phyloP scores from a whole-genome alignment of 2,329 filamentous ascomycete genomes.

The Ophiocordyceps sinensis region DNA sequence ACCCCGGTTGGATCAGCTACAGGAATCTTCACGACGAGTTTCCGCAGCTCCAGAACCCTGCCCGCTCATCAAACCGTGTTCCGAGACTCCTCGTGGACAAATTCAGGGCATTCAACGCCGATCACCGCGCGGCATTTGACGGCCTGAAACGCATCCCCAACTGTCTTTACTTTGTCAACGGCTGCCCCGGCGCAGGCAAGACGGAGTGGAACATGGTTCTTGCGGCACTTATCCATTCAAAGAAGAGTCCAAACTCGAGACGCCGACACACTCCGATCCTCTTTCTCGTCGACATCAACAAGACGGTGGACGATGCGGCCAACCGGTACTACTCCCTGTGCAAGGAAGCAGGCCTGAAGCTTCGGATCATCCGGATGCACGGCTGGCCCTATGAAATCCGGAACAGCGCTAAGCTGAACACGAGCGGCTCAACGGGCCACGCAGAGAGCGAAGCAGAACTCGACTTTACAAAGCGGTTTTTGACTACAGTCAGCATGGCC shows the following conservation, averaged over 20 bases:
- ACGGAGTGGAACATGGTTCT: slow-evolving; percentile 31
- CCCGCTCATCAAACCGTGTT: slow-evolving; percentile 6
- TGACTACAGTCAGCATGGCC: slow-evolving; percentile 12
- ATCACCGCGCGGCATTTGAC: slow-evolving; percentile 22
- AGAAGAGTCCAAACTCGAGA: slow-evolving; percentile 9
- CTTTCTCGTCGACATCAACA: slow-evolving; percentile 32
- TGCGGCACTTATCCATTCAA: slow-evolving; percentile 22
- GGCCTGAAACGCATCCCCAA: slow-evolving; percentile 22
- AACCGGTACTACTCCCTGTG: slow-evolving; percentile 24
- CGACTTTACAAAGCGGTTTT: slow-evolving; percentile 22
- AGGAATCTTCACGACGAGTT: slow-evolving; percentile 13
- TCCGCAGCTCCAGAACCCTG: slow-evolving; percentile 19
- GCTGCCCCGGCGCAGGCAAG: slow-evolving; percentile 32
- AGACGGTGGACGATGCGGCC: slow-evolving; percentile 29
- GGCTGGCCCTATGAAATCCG: slow-evolving; percentile 24
- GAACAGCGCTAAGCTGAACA: slow-evolving; percentile 15
- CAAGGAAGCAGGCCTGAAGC: slow-evolving; percentile 17
- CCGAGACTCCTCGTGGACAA: slow-evolving; percentile 11
- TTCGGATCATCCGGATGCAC: slow-evolving; percentile 24
- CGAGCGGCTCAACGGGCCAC: background rate
- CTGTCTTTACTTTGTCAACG: slow-evolving; percentile 28
- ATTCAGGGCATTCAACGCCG: slow-evolving; percentile 19
- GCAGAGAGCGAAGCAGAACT: background rate
- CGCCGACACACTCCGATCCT: slow-evolving; percentile 19
- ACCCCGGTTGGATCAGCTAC: slow-evolving; percentile 5